Base-by-base conservation (phyloP, 108 stramenopile species). In the Nitzschia sp. region DNA sequence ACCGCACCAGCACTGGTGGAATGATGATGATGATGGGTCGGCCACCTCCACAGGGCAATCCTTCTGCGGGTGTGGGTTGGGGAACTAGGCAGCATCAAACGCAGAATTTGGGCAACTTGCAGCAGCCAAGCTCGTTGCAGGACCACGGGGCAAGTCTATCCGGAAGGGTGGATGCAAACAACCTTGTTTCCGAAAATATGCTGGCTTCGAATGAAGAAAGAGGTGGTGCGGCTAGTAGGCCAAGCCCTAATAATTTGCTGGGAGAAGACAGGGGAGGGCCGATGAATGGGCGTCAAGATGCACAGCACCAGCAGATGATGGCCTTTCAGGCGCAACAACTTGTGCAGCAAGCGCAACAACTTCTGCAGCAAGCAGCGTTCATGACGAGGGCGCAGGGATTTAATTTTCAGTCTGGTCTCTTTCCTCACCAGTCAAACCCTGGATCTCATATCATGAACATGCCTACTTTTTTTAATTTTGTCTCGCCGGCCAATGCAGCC, bases 1-100 rank as follows among this genome's bases (percentile, higher is more conserved):
- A n/a, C n/a, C n/a, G n/a, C n/a, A n/a, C n/a, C n/a, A n/a, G n/a
- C n/a, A n/a, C n/a, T n/a, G n/a, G n/a, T n/a, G n/a, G n/a, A n/a
- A 16, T 50, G 48, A 50, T 50, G 48, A 16, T 50, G 48, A 50
- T 50, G 48, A 50, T 50, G 48, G 48, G 48, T 5, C 48, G 16
- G 8, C 48, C 48, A n/a, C 48, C 48, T 50, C 48, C 48, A 4
- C 19, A n/a, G 19, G 48, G 48, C 4, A 50, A 22, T 21, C 48
- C 21, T 50, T 50, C 48, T n/a, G 48, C 48, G 9, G 21, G 38
- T 41, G 38, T 41, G 6, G 38, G 38, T 41, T 13, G 38, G 38
- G 38, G 9, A 41, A 41, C 38, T 13, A 6, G 6, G 6, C 38
- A 41, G 38, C 38, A 41, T 6, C 38, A 41, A 41, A n/a, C n/a